A percentile compares a stretch with the other conserved stretches of the same genome.
Evolutionary conservation across 139 green algal genomes (phyloP).

Genomic region (Tetraselmis chui): DNA sequence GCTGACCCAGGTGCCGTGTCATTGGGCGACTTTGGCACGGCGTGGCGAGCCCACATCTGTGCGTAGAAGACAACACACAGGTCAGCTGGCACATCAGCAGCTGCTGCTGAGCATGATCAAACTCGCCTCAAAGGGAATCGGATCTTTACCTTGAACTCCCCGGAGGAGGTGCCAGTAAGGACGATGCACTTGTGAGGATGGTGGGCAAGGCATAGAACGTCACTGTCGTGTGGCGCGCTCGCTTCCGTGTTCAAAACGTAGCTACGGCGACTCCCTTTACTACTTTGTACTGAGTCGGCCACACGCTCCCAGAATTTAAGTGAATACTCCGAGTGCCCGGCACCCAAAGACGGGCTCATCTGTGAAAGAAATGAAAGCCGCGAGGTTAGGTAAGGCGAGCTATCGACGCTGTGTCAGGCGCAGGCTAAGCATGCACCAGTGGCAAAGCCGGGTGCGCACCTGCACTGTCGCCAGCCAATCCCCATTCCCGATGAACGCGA

Average conservation of each 20-base stretch:
- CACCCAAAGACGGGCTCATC: conserved; percentile 15
- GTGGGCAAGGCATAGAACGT: conserved; percentile 31
- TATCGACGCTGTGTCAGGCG: no score
- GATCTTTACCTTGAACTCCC: conserved; percentile 25
- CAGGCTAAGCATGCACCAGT: no score
- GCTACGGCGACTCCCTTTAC: background rate
- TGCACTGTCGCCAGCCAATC: conserved; percentile 50
- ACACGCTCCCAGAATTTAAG: conserved; percentile 48
- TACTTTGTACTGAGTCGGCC: background rate
- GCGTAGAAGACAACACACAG: background rate
- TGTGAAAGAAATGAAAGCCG: background rate
- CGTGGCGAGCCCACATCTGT: background rate
- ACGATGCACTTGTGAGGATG: conserved; percentile 42
- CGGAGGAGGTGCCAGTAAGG: conserved; percentile 28
- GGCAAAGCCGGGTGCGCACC: conserved; percentile 15
- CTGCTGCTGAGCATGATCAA: no score
- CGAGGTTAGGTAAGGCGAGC: background rate
- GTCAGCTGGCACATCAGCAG: no score
- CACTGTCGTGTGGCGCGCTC: conserved; percentile 44
- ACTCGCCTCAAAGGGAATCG: no score
- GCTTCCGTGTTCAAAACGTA: conserved; percentile 48
- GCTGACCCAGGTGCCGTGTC: background rate
- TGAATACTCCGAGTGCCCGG: conserved; percentile 4
- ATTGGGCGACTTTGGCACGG: background rate
- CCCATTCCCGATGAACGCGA: conserved; percentile 37